Evolutionary conservation across 225 moss, liverwort and hornwort species (phyloP).

Genomic region (Rhytidiadelphus loreus): DNA sequence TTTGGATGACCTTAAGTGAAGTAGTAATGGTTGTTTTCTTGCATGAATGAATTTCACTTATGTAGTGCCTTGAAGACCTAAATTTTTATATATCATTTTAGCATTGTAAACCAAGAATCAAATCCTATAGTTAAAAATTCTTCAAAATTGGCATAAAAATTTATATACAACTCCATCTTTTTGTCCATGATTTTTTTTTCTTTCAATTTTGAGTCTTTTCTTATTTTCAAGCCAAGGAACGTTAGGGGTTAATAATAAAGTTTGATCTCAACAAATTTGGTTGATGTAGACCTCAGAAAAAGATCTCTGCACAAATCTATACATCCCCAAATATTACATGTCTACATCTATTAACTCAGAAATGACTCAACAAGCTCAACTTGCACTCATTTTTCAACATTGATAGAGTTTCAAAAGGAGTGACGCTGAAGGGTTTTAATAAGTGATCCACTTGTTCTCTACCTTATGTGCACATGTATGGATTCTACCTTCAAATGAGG

Average conservation of each 20-base stretch:
- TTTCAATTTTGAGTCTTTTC: accelerated
- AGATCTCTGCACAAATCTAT: not conserved
- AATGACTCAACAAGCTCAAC: not conserved
- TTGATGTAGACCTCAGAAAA: not conserved
- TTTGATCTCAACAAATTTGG: not conserved
- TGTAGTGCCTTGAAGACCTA: not conserved
- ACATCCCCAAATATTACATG: not conserved
- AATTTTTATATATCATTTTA: not conserved
- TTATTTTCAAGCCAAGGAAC: not conserved
- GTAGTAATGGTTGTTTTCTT: not conserved
- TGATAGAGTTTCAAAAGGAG: not conserved
- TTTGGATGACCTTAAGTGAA: not conserved
- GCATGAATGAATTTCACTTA: not conserved
- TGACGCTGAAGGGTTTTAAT: not conserved
- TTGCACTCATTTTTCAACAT: not conserved
- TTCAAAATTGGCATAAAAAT: not conserved
- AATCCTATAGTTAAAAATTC: accelerated
- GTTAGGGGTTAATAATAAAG: not conserved
- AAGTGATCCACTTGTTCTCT: not conserved
- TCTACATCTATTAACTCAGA: no score
- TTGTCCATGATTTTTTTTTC: not conserved
- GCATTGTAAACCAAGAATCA: not conserved
- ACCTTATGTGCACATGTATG: no score
- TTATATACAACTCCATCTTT: not conserved
- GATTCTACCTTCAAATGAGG: conserved; percentile 57